These are phyloP conservation scores for Trypanosoma avium DNA, from an alignment of 208 protist genomes.

Conservation along the genomic window DNA sequence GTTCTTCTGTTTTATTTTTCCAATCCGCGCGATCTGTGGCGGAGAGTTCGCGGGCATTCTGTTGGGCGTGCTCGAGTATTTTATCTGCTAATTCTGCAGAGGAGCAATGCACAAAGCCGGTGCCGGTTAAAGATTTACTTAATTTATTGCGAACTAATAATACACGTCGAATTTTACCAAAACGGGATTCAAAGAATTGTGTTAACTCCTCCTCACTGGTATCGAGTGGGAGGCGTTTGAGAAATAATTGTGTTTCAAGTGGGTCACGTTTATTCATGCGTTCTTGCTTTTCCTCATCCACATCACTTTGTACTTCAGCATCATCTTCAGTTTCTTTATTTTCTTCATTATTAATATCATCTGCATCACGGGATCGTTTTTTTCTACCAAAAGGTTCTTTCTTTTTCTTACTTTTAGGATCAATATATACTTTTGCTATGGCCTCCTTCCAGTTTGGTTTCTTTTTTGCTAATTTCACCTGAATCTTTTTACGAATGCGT, in stretches of 20 bases:
- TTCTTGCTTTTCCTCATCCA: conserved; percentile 89
- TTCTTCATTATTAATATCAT: conserved; percentile 18
- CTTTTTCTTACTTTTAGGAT: conserved; percentile 17
- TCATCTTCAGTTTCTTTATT: conserved; percentile 33
- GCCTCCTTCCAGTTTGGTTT: conserved; percentile 78
- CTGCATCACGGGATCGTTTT: conserved; percentile 30
- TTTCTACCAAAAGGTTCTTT: conserved; percentile 28
- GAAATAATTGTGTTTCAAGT: conserved; percentile 86
- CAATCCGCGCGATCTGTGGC: conserved; percentile 60
- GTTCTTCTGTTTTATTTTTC: conserved; percentile 63
- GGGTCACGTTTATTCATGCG: conserved; percentile 84
- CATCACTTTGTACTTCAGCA: conserved; percentile 85
- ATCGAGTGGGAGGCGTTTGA: conserved; percentile 85
- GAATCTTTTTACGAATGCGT: conserved; percentile 88
- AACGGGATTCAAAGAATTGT: conserved; percentile 71
- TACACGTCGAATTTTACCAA: conserved; percentile 71
- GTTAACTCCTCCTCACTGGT: conserved; percentile 81
- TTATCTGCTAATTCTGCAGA: conserved; percentile 59
- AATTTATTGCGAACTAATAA: conserved; percentile 80
- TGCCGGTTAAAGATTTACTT: conserved; percentile 74
- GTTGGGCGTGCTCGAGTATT: conserved; percentile 80
- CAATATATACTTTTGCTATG: conserved; percentile 66
- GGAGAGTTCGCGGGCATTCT: conserved; percentile 86
- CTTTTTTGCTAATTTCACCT: conserved; percentile 67
- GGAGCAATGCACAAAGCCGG: conserved; percentile 86